Percentiles rank a stretch among this genome's conserved stretches.
phyloP scores from a whole-genome alignment of 345 rosid species.

The Populus deltoides region DNA sequence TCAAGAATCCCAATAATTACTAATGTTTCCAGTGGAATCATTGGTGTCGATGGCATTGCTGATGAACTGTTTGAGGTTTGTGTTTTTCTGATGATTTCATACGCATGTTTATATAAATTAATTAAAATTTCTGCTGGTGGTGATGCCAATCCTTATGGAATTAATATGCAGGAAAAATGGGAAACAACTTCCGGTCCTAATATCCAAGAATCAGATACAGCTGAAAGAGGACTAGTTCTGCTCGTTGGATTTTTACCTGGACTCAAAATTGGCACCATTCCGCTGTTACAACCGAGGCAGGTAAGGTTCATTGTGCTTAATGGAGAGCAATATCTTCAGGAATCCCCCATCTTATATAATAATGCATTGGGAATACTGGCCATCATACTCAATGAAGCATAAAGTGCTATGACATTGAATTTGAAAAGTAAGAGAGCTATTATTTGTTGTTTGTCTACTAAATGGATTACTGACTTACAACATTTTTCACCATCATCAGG shows the following conservation, averaged over 20 bases:
- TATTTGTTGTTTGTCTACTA: neutral
- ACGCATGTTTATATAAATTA: neutral
- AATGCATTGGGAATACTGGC: neutral
- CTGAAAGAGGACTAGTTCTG: constrained; percentile 37
- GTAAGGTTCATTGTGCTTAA: constrained; percentile 10
- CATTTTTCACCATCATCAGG: constrained; percentile 11
- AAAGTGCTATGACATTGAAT: neutral
- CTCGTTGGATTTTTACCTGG: constrained; percentile 49
- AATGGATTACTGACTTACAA: neutral
- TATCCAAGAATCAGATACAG: neutral
- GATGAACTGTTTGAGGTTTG: constrained; percentile 25
- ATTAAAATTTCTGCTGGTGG: neutral
- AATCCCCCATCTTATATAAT: neutral
- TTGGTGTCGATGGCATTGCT: constrained; percentile 25
- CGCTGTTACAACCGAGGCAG: constrained; percentile 24
- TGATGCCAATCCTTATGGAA: neutral
- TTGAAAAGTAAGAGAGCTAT: neutral
- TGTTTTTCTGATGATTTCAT: neutral
- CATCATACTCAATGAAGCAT: neutral
- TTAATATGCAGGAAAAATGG: constrained; percentile 21
- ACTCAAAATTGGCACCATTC: constrained; percentile 32
- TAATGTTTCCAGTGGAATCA: constrained; percentile 23
- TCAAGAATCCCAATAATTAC: constrained; percentile 23
- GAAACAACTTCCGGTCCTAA: neutral
- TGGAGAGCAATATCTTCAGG: neutral